phyloP scores from a whole-genome alignment of 2,329 filamentous ascomycete genomes.

The Aspergillus sp. region DNA sequence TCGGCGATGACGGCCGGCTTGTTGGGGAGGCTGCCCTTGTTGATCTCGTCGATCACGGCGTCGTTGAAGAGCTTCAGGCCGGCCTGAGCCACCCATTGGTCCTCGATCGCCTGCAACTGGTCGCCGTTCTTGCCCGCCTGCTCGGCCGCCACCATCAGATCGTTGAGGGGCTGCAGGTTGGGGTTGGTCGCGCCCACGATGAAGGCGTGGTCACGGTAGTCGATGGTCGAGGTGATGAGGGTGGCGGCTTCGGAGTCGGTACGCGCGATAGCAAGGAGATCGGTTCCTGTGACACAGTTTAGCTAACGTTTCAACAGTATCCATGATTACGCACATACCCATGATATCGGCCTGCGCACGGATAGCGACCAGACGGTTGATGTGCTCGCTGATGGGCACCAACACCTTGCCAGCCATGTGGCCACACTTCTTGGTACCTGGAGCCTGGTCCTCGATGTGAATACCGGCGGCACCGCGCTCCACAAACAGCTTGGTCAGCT shows the following conservation, averaged over 20 bases:
- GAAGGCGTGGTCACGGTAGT: conserved; percentile 91
- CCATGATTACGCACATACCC: conserved; percentile 54
- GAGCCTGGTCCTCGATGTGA: conserved; percentile 97
- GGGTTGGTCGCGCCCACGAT: conserved; percentile 88
- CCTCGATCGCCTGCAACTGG: conserved; percentile 86
- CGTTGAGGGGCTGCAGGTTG: conserved; percentile 75
- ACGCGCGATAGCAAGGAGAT: conserved; percentile 86
- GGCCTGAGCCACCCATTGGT: conserved; percentile 77
- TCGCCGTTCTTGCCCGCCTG: conserved; percentile 73
- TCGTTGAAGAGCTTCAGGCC: conserved; percentile 86
- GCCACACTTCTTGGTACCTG: conserved; percentile 98
- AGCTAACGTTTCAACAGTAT: not conserved
- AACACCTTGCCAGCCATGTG: conserved; percentile 99
- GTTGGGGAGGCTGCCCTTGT: conserved; percentile 60
- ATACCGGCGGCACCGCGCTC: conserved; percentile 97
- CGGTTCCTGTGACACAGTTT: conserved; percentile 55
- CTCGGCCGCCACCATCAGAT: conserved; percentile 88
- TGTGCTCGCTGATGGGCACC: conserved; percentile 95
- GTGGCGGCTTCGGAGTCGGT: conserved; percentile 98
- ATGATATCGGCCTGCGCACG: conserved; percentile 98
- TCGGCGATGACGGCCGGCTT: conserved; percentile 65
- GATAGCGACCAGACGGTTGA: conserved; percentile 95
- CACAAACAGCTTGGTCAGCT: conserved; percentile 95
- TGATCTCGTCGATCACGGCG: conserved; percentile 79
- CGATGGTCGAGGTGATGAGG: conserved; percentile 93